Base-by-base conservation (phyloP, 2,329 filamentous ascomycete species). In the Dryadomyces quercivorus region DNA sequence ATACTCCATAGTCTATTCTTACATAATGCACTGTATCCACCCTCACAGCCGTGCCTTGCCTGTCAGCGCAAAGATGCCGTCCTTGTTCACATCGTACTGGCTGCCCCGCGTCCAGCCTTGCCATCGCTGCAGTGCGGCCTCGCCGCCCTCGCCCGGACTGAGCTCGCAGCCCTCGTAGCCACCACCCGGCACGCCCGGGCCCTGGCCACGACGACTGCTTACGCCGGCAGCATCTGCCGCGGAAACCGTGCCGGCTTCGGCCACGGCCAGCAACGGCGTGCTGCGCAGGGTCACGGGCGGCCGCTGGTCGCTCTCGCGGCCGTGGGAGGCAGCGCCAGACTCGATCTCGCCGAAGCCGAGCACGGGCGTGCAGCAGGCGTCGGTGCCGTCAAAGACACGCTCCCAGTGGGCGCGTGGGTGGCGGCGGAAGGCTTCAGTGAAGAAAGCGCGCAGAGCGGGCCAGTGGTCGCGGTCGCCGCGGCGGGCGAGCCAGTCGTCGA, bases 351-450 rank as follows among this genome's bases (percentile, higher is more conserved):
- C 63, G 60, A 89, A 87, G 38, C 82, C 83, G 45, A 95, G 72
- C 1, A 97, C 87, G 0, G 92, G 92, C n/a, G 88, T 89, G 59
- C 86, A 89, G 67, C 92, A 97, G 1, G 92, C 92, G 70, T 97
- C 92, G 0, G 87, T 93, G 12, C 86, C 88, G 65, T 95, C 88
- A 65, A 96, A 97, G 6, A 95, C 72, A 3, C 57, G 65, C 69
- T 95, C 92, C 92, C 92, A 97, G 66, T 95, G 85, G 0, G 69
- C 65, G 38, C 91, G 76, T 5, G 85, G 85, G 70, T 82, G 88
- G 47, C 72, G 68, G 65, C 75, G 80, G 67, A 97, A 96, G 0
- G 72, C 73, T 3, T 65, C 65, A 2, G 75, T 76, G 60, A 95
- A 85, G 2, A 81, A 65, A 1, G 69, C 63, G 51, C 76, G 75